Evolutionary conservation across 805 yeast species (phyloP).

Genomic region (Yarrowia yakushimensis): DNA sequence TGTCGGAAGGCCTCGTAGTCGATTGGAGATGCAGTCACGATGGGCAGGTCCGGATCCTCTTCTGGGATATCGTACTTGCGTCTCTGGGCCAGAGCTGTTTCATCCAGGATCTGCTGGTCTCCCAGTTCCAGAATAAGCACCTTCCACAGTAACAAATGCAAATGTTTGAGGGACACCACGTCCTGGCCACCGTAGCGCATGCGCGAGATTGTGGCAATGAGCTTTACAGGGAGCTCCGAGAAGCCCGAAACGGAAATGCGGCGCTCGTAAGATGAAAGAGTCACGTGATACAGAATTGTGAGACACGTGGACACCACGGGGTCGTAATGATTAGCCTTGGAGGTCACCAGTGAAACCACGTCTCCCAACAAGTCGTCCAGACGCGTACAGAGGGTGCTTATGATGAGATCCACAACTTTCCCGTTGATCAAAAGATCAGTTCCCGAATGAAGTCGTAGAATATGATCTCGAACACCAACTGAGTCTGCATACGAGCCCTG

Average conservation of each 20-base stretch:
- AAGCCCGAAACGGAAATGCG: too few relatives aligned
- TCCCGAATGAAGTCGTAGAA: background rate
- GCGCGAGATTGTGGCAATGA: background rate
- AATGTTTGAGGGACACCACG: conserved; percentile 48
- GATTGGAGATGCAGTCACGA: conserved; percentile 64
- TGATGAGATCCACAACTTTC: background rate
- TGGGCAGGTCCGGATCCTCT: conserved; percentile 30
- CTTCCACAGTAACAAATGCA: conserved; percentile 46
- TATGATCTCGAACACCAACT: background rate
- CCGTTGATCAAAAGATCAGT: background rate
- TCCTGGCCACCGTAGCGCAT: conserved; percentile 11
- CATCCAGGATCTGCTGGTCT: conserved; percentile 40
- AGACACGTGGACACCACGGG: background rate
- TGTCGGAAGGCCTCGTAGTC: conserved; percentile 79
- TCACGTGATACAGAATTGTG: background rate
- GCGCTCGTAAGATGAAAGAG: background rate
- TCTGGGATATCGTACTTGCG: conserved; percentile 42
- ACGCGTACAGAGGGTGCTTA: background rate
- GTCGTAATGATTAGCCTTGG: background rate
- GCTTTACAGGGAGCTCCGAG: background rate
- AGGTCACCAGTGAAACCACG: background rate
- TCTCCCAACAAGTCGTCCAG: background rate
- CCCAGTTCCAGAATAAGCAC: conserved; percentile 42
- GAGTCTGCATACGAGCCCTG: conserved; percentile 8
- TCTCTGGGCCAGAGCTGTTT: conserved; percentile 48